Percentiles rank a stretch among this genome's conserved stretches.
phyloP scores from a whole-genome alignment of 2,329 filamentous ascomycete genomes.

The Cladobotryum protrusum region DNA sequence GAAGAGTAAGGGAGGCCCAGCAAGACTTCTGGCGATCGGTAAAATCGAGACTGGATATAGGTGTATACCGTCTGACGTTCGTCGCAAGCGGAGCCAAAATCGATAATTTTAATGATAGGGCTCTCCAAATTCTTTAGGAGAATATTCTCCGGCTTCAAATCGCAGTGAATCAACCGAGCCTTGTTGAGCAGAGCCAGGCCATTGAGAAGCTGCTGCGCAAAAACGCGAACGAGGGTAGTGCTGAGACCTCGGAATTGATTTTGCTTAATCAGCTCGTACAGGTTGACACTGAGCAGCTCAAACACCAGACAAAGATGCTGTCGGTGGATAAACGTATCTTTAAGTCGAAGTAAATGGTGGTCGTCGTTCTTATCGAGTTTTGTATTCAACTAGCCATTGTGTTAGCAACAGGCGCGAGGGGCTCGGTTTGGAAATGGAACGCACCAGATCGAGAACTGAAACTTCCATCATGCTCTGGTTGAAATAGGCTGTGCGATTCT shows the following conservation, averaged over 20 bases:
- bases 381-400: conserved; percentile 52
- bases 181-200: conserved; percentile 90
- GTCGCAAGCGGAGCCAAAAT: conserved; percentile 97
- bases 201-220: conserved; percentile 93
- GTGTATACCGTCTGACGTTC: conserved; percentile 98
- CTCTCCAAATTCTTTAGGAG: conserved; percentile 96
- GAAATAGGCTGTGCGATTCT: conserved; percentile 98
- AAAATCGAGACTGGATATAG: conserved; percentile 97
- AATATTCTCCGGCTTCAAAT: conserved; percentile 97
- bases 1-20: conserved; percentile 96
- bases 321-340: conserved; percentile 96
- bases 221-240: conserved; percentile 93
- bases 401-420: neutral
- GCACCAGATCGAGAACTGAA: conserved; percentile 87
- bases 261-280: conserved; percentile 98
- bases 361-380: conserved; percentile 99
- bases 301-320: conserved; percentile 97
- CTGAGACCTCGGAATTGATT: conserved; percentile 97
- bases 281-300: conserved; percentile 90
- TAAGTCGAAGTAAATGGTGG: conserved; percentile 87
- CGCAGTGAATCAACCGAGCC: conserved; percentile 93
- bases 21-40: conserved; percentile 91
- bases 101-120: conserved; percentile 99
- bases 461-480: conserved; percentile 99
- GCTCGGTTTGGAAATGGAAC: conserved; percentile 18